These are phyloP conservation scores for Coemansia sp. DNA, from an alignment of 192 early-diverging fungal species.

Conservation along the genomic window DNA sequence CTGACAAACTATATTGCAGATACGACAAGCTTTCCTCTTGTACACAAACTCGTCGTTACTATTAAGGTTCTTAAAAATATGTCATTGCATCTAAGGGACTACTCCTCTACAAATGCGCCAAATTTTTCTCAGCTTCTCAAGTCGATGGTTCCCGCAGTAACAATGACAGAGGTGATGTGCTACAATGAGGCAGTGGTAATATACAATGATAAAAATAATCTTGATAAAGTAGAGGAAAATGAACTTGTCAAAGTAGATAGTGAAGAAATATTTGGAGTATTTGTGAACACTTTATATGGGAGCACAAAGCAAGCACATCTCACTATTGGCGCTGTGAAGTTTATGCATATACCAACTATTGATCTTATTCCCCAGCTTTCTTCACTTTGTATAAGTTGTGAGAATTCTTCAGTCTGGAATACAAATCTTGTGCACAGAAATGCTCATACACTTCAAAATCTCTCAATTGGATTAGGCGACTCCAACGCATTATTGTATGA, in stretches of 20 bases:
- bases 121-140: not conserved
- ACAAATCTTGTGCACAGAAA: not conserved
- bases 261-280: not conserved
- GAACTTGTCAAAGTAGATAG: not conserved
- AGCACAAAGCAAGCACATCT: not conserved
- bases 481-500: not conserved
- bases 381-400: not conserved
- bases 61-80: not conserved
- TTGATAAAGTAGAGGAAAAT: not conserved
- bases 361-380: not conserved
- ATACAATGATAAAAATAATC: not conserved
- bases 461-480: not conserved
- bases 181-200: too few relatives aligned
- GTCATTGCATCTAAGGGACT: not conserved
- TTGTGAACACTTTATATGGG: not conserved
- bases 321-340: not conserved
- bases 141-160: not conserved
- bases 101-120: not conserved
- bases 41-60: not conserved
- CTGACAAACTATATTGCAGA: not conserved
- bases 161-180: not conserved
- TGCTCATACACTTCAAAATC: not conserved
- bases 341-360: not conserved
- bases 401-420: not conserved
- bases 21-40: not conserved